Base-by-base conservation (phyloP, 208 protist genomes). In the Leishmania gerbilli region DNA sequence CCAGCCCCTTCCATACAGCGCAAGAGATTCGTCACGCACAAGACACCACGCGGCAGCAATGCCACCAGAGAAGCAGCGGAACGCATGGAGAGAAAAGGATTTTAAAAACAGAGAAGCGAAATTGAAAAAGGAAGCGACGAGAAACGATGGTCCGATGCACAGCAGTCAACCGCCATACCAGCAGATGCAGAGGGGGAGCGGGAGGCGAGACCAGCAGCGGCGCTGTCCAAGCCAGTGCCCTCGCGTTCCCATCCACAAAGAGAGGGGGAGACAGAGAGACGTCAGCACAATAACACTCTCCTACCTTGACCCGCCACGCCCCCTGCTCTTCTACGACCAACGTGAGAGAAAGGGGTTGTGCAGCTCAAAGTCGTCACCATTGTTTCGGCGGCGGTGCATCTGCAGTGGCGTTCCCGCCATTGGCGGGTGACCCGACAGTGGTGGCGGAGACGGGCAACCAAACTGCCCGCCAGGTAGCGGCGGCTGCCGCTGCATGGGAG, bases 331-430 rank as follows among this genome's bases (percentile, higher is more conserved):
- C 77, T 86, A 88, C 2, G 87, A 82, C 93, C 93, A 96, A 8
- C 89, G 89, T 58, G 87, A 89, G 55, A 96, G 82, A 82, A 96
- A 95, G 24, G 91, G 93, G 64, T 96, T 96, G 37, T 84, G 88
- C 69, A 96, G 74, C 71, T 93, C 91, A 47, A 87, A 89, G 53
- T 84, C 84, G 40, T 82, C 80, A 19, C 68, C 79, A 55, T 86
- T 79, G 21, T 76, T 75, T 65, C 42, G 79, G n/a, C 77, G 82
- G 6, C 78, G 74, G 9, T 34, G 77, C 71, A 79, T 37, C 56
- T 37, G 74, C 21, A n/a, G n/a, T 19, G 75, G 4, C 21, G 80
- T 11, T 37, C 69, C 53, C n/a, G 58, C 47, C 45, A 51, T 24
- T 51, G 69, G 21, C 51, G 17, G 58, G 56, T 56, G 58, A 37